Percentiles rank a stretch among this genome's conserved stretches.
Conservation (phyloP, 768 basidiomycete genomes). For the Kwoniella dendrophila region DNA sequence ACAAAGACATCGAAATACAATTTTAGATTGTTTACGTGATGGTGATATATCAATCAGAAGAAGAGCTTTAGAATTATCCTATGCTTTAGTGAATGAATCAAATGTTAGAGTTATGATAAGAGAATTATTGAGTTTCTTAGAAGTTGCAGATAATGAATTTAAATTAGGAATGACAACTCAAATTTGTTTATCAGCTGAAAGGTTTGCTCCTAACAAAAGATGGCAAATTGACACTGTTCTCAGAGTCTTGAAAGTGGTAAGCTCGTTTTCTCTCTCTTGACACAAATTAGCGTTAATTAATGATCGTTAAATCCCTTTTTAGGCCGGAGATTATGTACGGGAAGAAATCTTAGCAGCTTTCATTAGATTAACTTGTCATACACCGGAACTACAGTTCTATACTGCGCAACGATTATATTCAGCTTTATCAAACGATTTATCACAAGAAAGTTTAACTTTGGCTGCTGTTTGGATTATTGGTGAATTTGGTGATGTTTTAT, state of each 20-base stretch:
- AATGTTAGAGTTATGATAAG: slow-evolving; percentile 90
- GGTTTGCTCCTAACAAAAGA: slow-evolving; percentile 94
- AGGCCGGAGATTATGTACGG: slow-evolving; percentile 97
- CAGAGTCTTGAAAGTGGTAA: slow-evolving; percentile 82
- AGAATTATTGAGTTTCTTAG: slow-evolving; percentile 92
- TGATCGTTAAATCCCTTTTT: not conserved
- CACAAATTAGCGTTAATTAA: not conserved
- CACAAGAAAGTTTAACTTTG: slow-evolving; percentile 92
- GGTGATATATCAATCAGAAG: slow-evolving; percentile 98
- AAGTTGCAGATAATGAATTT: slow-evolving; percentile 98
- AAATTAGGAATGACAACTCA: slow-evolving; percentile 98
- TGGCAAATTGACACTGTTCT: slow-evolving; percentile 99
- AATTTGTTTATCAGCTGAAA: slow-evolving; percentile 90
- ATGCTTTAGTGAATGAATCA: slow-evolving; percentile 91
- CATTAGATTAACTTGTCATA: slow-evolving; percentile 93
- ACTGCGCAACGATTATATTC: slow-evolving; percentile 88
- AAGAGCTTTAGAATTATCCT: slow-evolving; percentile 92
- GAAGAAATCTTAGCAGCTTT: slow-evolving; percentile 95
- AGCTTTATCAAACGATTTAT: slow-evolving; percentile 85
- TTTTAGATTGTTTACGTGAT: slow-evolving; percentile 98
- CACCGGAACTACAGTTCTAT: slow-evolving; percentile 93
- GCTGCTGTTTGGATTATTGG: slow-evolving; percentile 94
- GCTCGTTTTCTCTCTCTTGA: slow-evolving; percentile 44
- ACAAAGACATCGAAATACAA: slow-evolving; percentile 95
- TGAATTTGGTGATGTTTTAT: slow-evolving; percentile 87